Base-by-base conservation (phyloP, 805 yeast genomes). In the Candida golubevii region DNA sequence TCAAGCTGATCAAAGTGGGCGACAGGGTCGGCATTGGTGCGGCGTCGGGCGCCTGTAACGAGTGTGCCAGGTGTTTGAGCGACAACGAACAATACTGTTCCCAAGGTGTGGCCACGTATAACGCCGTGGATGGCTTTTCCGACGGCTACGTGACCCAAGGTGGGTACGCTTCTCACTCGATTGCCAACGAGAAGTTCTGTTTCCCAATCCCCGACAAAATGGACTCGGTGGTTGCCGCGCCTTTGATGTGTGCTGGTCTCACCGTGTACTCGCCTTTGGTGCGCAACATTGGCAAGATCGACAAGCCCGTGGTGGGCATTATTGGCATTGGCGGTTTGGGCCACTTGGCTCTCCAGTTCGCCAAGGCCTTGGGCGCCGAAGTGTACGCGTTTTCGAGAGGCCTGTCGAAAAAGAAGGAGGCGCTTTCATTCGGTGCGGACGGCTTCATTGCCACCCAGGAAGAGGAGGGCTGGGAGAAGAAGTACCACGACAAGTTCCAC, bases 171-270 rank as follows among this genome's bases (percentile, higher is more conserved):
- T 73, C 80, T 37, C 80, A 79, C 62, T 72, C 81, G 35, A 75
- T 88, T 51, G 79, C 80, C 39, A 75, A 80, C 61, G 85, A 82
- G 60, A 71, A 74, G 46, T 80, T 80, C 59, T 83, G 74, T 3
- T 74, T 84, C 66, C 79, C 79, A 38, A 75, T 84, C 46, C 90
- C 91, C 36, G 78, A 75, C 7, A 58, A 43, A 12, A 53, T 78
- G 46, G 69, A 75, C 32, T 68, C 78, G 36, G 77, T 71, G 31
- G 66, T 71, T 26, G 87, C 80, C 27, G 89, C 88, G 4, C 89
- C 90, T 41, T 66, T 85, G 66, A 65, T 83, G 67, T 85, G 91
- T 69, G 91, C 88, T 44, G 91, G 91, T 44, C 67, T 82, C 59
- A 85, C 91, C 10, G 82, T 79, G 11, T 84, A 68, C 66, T 76